phyloP scores from a whole-genome alignment of 495 filamentous ascomycete genomes.

The Penicillium flavigenum region DNA sequence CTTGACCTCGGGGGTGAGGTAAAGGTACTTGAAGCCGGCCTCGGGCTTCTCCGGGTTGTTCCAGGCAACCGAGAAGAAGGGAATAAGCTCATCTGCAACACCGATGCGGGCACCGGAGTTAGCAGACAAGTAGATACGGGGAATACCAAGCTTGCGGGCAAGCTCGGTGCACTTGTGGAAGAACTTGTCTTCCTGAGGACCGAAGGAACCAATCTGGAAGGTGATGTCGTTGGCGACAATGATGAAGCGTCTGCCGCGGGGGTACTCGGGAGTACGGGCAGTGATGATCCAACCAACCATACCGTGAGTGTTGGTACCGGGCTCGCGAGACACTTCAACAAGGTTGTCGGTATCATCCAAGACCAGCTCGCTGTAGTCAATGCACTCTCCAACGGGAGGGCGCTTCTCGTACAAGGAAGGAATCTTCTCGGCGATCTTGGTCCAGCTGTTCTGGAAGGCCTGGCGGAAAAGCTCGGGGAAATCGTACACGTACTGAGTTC shows the following conservation, averaged over 20 bases:
- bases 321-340: slow-evolving; percentile 87
- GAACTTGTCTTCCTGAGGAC: slow-evolving; percentile 93
- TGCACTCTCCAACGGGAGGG: slow-evolving; percentile 83
- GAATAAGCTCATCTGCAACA: slow-evolving; percentile 94
- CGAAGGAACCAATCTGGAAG: slow-evolving; percentile 97
- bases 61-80: slow-evolving; percentile 95
- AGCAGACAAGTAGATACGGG: slow-evolving; percentile 94
- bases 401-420: slow-evolving; percentile 73
- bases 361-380: slow-evolving; percentile 91
- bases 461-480: slow-evolving; percentile 99
- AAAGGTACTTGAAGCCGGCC: slow-evolving; percentile 97
- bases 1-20: slow-evolving; percentile 84
- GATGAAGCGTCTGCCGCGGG: slow-evolving; percentile 84
- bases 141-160: slow-evolving; percentile 88
- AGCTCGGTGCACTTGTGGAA: slow-evolving; percentile 99
- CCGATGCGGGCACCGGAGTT: slow-evolving; percentile 99
- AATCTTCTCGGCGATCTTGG: slow-evolving; percentile 66
- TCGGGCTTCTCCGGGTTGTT: slow-evolving; percentile 82
- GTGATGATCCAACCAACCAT: slow-evolving; percentile 99
- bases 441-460: slow-evolving; percentile 95
- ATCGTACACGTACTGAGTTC: slow-evolving; percentile 98
- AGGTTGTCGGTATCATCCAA: slow-evolving; percentile 91
- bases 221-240: slow-evolving; percentile 99
- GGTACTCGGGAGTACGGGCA: slow-evolving; percentile 97
- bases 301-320: slow-evolving; percentile 90